A percentile compares a stretch with the other conserved stretches of the same genome.
Conservation (phyloP, 345 rosid genomes). For the Arabidopsis arenosa region DNA sequence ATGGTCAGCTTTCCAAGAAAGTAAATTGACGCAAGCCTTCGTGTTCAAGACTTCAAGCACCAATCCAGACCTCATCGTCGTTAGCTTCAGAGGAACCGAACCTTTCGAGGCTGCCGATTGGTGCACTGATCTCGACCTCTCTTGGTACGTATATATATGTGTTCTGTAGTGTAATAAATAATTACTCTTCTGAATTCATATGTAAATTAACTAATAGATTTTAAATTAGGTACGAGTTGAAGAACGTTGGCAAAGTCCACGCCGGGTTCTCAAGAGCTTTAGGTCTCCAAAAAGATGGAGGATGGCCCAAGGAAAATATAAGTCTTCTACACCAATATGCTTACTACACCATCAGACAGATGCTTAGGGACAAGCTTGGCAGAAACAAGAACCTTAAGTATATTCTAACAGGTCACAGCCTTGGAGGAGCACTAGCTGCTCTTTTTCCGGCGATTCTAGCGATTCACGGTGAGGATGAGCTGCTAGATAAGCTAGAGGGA, state of each 20-base stretch:
- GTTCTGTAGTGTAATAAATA: constrained; percentile 24
- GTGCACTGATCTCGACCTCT: constrained; percentile 57
- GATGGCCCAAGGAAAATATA: constrained; percentile 54
- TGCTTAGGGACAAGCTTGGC: constrained; percentile 44
- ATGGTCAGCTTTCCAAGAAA: constrained; percentile 45
- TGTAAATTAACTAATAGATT: background rate
- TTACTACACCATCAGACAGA: constrained; percentile 57
- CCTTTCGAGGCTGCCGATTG: constrained; percentile 58
- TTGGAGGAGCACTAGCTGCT: constrained; percentile 69
- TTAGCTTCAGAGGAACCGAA: constrained; percentile 66
- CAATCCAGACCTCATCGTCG: constrained; percentile 53
- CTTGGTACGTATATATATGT: constrained; percentile 57
- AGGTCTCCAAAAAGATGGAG: constrained; percentile 56
- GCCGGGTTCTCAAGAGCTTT: constrained; percentile 70
- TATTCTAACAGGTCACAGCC: constrained; percentile 70
- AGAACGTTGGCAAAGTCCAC: constrained; percentile 57
- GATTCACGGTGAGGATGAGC: constrained; percentile 49
- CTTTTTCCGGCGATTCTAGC: constrained; percentile 60
- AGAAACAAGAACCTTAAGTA: constrained; percentile 50
- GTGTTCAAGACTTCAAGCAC: constrained; percentile 44
- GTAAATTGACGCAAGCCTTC: constrained; percentile 56
- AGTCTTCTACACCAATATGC: constrained; percentile 48
- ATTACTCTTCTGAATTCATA: background rate
- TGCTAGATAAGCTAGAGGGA: constrained; percentile 64
- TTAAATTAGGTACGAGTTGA: constrained; percentile 29